Conservation (phyloP, 805 yeast genomes). For the Nakazawaea anatomiae region DNA sequence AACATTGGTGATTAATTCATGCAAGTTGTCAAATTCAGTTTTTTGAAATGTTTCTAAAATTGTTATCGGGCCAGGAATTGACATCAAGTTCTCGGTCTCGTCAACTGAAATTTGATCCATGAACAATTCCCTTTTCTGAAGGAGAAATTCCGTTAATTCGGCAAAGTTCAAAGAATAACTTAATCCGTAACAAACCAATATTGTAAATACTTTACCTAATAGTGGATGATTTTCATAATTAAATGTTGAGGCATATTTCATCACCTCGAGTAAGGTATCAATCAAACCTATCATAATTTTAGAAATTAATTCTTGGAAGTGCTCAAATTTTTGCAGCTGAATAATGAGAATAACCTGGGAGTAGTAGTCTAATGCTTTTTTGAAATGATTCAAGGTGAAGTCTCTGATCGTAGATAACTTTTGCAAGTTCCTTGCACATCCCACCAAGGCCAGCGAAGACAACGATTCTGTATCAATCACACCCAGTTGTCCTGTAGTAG, state of each 20-base stretch:
- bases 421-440: not conserved
- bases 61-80: too few species aligned
- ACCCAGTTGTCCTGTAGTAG: not conserved
- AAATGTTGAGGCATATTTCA: constrained; percentile 12
- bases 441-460: not conserved
- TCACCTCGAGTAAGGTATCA: constrained; percentile 15
- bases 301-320: constrained; percentile 17
- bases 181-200: constrained; percentile 19
- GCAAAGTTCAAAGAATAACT: not conserved
- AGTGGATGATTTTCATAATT: constrained; percentile 15
- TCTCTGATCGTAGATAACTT: not conserved
- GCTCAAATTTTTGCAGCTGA: constrained; percentile 16
- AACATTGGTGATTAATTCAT: not conserved
- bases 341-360: not conserved
- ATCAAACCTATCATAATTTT: constrained; percentile 16
- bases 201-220: constrained; percentile 15
- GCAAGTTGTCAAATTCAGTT: not conserved
- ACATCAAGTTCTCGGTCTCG: not conserved
- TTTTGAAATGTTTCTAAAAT: too few species aligned
- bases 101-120: not conserved
- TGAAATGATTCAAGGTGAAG: constrained; percentile 1
- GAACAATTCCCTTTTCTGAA: not conserved
- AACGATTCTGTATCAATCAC: not conserved
- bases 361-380: not conserved
- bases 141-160: not conserved